Evolutionary conservation across 2,329 filamentous ascomycete species (phyloP).

Genomic region (Orbilia javanica): DNA sequence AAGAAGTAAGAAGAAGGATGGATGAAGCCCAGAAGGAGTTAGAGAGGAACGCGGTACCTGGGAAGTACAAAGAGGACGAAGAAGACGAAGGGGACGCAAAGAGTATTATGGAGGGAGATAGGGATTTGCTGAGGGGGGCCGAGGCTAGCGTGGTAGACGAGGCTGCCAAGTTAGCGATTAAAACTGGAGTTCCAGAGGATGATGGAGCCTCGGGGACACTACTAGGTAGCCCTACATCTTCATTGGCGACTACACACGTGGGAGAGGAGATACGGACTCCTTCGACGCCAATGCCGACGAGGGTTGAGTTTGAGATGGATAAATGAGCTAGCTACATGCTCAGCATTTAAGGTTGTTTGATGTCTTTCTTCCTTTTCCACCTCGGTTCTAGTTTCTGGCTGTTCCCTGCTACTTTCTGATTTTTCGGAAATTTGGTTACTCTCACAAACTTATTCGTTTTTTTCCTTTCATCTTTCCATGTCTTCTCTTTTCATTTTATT

Average conservation of each 20-base stretch:
- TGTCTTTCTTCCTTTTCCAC: not conserved
- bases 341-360: not conserved
- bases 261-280: slow-evolving; percentile 45
- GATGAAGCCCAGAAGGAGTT: slow-evolving; percentile 94
- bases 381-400: not conserved
- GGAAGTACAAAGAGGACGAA: slow-evolving; percentile 73
- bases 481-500: slow-evolving; percentile 3
- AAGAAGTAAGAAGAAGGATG: slow-evolving; percentile 90
- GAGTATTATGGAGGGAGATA: slow-evolving; percentile 69
- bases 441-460: not conserved
- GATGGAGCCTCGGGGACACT: slow-evolving; percentile 58
- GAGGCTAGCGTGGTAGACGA: slow-evolving; percentile 75
- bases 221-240: slow-evolving; percentile 54
- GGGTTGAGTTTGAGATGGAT: slow-evolving; percentile 63
- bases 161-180: slow-evolving; percentile 60
- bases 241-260: slow-evolving; percentile 63
- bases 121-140: slow-evolving; percentile 79
- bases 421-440: not conserved
- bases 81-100: slow-evolving; percentile 78
- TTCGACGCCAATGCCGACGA: slow-evolving; percentile 16
- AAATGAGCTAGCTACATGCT: not conserved
- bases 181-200: slow-evolving; percentile 62
- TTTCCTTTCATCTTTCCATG: too few species aligned
- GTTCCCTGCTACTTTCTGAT: not conserved
- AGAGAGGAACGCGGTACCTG: slow-evolving; percentile 81